Conservation (phyloP, 371 early-diverging fungal species). For the Apophysomyces variabilis region DNA sequence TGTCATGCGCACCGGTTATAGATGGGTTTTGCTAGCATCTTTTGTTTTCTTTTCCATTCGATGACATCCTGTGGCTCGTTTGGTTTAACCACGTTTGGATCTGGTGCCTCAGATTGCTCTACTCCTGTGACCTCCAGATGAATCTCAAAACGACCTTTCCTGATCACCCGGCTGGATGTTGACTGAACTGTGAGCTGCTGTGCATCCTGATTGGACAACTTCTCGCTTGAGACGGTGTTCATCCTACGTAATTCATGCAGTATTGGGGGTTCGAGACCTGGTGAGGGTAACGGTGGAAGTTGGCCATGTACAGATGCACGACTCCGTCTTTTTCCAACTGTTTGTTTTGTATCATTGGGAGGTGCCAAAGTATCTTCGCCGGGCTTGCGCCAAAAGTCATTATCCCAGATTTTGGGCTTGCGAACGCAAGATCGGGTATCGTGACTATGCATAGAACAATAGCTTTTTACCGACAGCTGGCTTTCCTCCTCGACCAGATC, state of each 20-base stretch:
- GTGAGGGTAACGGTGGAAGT: slow-evolving; percentile 8
- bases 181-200: slow-evolving; percentile 14
- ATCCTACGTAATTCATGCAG: slow-evolving; percentile 26
- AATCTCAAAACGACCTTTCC: slow-evolving; percentile 48
- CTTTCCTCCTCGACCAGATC: slow-evolving; percentile 4
- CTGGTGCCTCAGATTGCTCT: slow-evolving; percentile 1
- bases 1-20: slow-evolving; percentile 8
- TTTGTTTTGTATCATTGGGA: neutral
- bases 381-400: slow-evolving; percentile 38
- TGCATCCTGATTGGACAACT: slow-evolving; percentile 11
- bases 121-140: slow-evolving; percentile 20
- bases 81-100: neutral
- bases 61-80: slow-evolving; percentile 10
- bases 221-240: slow-evolving; percentile 14
- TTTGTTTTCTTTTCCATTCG: slow-evolving; percentile 5
- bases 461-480: slow-evolving; percentile 14
- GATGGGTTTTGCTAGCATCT: neutral
- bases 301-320: slow-evolving; percentile 2
- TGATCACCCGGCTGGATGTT: slow-evolving; percentile 22
- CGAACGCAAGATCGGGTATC: slow-evolving; percentile 10
- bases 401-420: slow-evolving; percentile 40
- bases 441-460: slow-evolving; percentile 20
- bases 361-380: neutral
- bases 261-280: slow-evolving; percentile 21
- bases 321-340: slow-evolving; percentile 11